phyloP scores from a whole-genome alignment of 805 yeast species.

The Wickerhamiella nectarea region DNA sequence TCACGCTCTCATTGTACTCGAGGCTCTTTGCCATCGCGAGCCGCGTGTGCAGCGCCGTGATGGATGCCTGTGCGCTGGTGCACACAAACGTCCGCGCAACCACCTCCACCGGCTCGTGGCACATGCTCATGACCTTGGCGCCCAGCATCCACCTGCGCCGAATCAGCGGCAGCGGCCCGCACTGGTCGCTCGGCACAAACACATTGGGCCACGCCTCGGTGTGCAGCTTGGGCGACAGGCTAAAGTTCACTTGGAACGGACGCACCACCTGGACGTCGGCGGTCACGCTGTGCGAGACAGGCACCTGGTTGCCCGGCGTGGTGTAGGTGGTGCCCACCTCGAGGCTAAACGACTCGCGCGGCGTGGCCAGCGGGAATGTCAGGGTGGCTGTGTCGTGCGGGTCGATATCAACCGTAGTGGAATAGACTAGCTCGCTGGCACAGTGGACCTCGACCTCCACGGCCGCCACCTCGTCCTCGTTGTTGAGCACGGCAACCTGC shows the following conservation, averaged over 20 bases:
- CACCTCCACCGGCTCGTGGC: slow-evolving; percentile 11
- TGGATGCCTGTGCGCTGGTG: neutral
- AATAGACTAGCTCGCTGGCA: neutral
- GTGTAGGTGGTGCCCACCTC: slow-evolving; percentile 12
- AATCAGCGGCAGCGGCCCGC: slow-evolving; percentile 22
- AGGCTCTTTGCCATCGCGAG: neutral
- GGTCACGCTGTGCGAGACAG: slow-evolving; percentile 19
- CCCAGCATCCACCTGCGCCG: slow-evolving; percentile 26
- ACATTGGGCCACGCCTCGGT: slow-evolving; percentile 28
- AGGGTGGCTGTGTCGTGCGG: neutral
- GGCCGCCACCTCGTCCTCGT: slow-evolving; percentile 19
- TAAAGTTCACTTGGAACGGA: slow-evolving; percentile 28
- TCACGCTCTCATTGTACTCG: slow-evolving; percentile 8
- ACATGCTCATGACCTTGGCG: slow-evolving; percentile 22
- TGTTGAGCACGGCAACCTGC: slow-evolving; percentile 15
- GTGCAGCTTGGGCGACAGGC: slow-evolving; percentile 25
- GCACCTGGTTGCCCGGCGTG: slow-evolving; percentile 19
- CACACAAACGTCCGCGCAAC: neutral
- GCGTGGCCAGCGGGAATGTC: slow-evolving; percentile 1
- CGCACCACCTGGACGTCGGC: slow-evolving; percentile 23
- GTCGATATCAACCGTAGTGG: neutral
- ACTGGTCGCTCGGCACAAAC: slow-evolving; percentile 22
- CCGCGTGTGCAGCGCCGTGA: neutral
- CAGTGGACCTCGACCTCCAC: slow-evolving; percentile 9
- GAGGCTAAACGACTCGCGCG: slow-evolving; percentile 12